phyloP scores from a whole-genome alignment of 805 yeast species.

The Zygosaccharomyces kombuchaensis region DNA sequence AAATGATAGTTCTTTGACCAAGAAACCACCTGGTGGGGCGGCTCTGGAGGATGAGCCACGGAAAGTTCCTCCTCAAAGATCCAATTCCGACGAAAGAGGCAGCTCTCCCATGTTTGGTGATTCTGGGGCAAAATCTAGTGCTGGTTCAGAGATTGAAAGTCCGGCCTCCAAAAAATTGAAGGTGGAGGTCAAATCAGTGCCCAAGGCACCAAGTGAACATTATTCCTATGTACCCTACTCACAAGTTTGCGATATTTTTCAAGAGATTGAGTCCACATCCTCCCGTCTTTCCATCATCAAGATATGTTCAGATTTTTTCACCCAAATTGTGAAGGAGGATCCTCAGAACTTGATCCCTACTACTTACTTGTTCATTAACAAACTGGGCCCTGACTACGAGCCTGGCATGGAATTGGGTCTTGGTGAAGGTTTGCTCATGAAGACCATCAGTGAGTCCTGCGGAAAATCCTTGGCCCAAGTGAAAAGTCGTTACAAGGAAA shows the following conservation, averaged over 20 bases:
- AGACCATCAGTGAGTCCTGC: slow-evolving; percentile 85
- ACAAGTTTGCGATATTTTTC: slow-evolving; percentile 58
- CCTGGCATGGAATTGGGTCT: slow-evolving; percentile 83
- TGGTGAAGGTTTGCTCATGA: slow-evolving; percentile 84
- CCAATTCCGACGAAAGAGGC: neutral
- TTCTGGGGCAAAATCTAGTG: neutral
- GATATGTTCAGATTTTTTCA: slow-evolving; percentile 67
- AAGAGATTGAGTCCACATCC: slow-evolving; percentile 71
- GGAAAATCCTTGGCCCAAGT: slow-evolving; percentile 73
- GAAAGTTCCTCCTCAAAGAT: neutral
- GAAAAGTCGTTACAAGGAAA: slow-evolving; percentile 66
- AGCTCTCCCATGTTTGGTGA: slow-evolving; percentile 2
- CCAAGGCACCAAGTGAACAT: slow-evolving; percentile 1
- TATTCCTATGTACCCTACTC: slow-evolving; percentile 33
- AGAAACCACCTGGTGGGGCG: neutral
- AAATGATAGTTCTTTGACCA: slow-evolving; percentile 9
- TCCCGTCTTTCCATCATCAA: slow-evolving; percentile 80
- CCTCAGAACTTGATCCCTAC: slow-evolving; percentile 58
- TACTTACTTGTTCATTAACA: slow-evolving; percentile 80
- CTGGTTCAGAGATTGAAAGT: slow-evolving; percentile 5
- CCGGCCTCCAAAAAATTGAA: slow-evolving; percentile 10
- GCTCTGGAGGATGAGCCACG: neutral
- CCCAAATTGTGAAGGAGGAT: slow-evolving; percentile 53
- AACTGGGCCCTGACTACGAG: slow-evolving; percentile 93
- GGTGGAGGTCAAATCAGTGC: neutral